Evolutionary conservation across 1,284 basidiomycete species (phyloP).

Genomic region (Cystobasidium pallidum): DNA sequence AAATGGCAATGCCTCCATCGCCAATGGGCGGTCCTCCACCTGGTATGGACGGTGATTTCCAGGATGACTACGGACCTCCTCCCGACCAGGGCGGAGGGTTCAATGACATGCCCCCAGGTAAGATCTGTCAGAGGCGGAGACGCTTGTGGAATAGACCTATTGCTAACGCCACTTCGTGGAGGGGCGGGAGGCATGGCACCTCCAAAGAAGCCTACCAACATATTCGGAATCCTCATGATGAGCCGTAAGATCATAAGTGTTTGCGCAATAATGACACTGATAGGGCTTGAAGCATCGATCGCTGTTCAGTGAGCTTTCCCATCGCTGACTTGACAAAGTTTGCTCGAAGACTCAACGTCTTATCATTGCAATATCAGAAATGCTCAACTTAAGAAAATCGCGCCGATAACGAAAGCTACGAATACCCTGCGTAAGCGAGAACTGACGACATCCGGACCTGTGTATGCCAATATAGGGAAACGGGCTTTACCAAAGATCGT

Average conservation of each 20-base stretch:
- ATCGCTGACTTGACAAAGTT: not conserved
- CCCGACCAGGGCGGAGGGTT: constrained; percentile 10
- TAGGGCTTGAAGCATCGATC: constrained; percentile 32
- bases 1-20: not conserved
- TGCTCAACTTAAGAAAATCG: constrained; percentile 19
- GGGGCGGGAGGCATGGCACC: not conserved
- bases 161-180: not conserved
- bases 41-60: not conserved
- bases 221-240: constrained; percentile 23
- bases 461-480: not conserved
- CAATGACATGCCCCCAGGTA: constrained; percentile 1
- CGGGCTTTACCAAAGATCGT: constrained; percentile 1
- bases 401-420: constrained; percentile 13
- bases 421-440: constrained; percentile 35
- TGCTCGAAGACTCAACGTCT: not conserved
- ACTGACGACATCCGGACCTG: not conserved
- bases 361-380: not conserved
- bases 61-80: constrained; percentile 12
- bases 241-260: constrained; percentile 26
- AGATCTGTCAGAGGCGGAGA: not conserved
- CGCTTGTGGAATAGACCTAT: not conserved
- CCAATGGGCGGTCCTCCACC: not conserved
- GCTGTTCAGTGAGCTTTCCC: constrained; percentile 24
- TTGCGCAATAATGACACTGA: constrained; percentile 24
- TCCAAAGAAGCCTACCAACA: constrained; percentile 1